Evolutionary conservation across 495 filamentous ascomycete species (phyloP), one percentile per base, ranked within the genome.

Genomic region (Echria macrotheca): DNA sequence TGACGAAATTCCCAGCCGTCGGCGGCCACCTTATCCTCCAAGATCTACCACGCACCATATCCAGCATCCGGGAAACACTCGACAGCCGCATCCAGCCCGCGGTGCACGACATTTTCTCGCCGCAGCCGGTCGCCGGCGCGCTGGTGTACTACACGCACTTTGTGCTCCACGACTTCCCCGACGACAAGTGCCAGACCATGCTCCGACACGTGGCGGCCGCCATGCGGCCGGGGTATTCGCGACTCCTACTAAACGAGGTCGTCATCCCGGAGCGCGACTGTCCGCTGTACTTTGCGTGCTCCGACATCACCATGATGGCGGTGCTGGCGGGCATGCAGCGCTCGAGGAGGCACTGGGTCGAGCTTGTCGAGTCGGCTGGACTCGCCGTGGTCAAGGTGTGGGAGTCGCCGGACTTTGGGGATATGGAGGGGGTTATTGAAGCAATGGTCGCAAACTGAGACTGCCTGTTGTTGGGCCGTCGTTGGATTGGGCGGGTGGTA

Each of bases 171-270:
- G 71, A 75, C 54, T 77, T 71, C 69, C 53, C 56, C 1, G 72
- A 76, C 33, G 63, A 72, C 3, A 47, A 43, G 8, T 67, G 66
- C 45, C 53, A 50, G 6, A 52, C 37, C 29, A 76, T 76, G 25
- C 55, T 77, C 1, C 21, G 23, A 0, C 42, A 64, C 23, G 54
- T 74, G 15, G 57, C 47, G 47, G 38, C 41, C 26, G 74, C 73
- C 25, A 60, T 77, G 61, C 60, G 64, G 54, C 65, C 58, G 21
- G 72, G 70, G 0, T 76, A 77, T 47, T 66, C 58, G 19, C 59
- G 64, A 23, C 57, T 80, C 11, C 52, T 79, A 41, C 59, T 80
- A 19, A 76, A 76, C 53, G 78, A 80, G 56, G 70, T 66, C 51
- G 70, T 78, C 6, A 62, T 80, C n/a, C 68, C 66, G 1, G 65